Evolutionary conservation across 2,329 filamentous ascomycete species (phyloP).

Genomic region (Aspergillus pseudoglaucus): DNA sequence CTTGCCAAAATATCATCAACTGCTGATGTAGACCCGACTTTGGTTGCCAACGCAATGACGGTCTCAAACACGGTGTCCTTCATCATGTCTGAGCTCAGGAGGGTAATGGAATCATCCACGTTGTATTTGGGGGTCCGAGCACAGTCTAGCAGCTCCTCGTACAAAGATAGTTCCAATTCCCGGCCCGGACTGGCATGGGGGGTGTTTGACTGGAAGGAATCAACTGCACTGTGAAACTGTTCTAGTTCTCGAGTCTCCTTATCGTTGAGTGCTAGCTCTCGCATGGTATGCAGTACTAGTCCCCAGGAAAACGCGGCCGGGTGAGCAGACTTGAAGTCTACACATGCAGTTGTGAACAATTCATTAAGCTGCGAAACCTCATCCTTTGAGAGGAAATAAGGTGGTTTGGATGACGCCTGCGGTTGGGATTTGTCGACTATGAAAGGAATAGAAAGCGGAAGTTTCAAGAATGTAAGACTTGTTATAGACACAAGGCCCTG

Average conservation of each 20-base stretch:
- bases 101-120: slow-evolving; percentile 42
- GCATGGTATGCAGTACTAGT: slow-evolving; percentile 65
- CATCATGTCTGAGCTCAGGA: slow-evolving; percentile 43
- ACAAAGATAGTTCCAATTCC: slow-evolving; percentile 34
- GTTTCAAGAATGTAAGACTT: slow-evolving; percentile 66
- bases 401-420: slow-evolving; percentile 29
- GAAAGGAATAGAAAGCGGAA: slow-evolving; percentile 54
- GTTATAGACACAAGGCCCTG: slow-evolving; percentile 64
- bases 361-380: slow-evolving; percentile 68
- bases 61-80: slow-evolving; percentile 44
- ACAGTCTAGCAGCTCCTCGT: slow-evolving; percentile 43
- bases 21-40: slow-evolving; percentile 44
- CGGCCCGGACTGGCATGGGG: slow-evolving; percentile 23
- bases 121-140: slow-evolving; percentile 32
- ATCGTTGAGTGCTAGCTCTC: slow-evolving; percentile 55
- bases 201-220: slow-evolving; percentile 34
- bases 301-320: slow-evolving; percentile 78
- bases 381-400: slow-evolving; percentile 64
- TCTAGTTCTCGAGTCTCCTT: slow-evolving; percentile 48
- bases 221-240: slow-evolving; percentile 36
- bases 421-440: slow-evolving; percentile 32
- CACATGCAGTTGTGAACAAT: slow-evolving; percentile 56
- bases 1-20: slow-evolving; percentile 49
- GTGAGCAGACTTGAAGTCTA: slow-evolving; percentile 56
- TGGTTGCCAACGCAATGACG: slow-evolving; percentile 38